Evolutionary conservation across 352 stramenopile species (phyloP).

Genomic region (Globisporangium nodosum): DNA sequence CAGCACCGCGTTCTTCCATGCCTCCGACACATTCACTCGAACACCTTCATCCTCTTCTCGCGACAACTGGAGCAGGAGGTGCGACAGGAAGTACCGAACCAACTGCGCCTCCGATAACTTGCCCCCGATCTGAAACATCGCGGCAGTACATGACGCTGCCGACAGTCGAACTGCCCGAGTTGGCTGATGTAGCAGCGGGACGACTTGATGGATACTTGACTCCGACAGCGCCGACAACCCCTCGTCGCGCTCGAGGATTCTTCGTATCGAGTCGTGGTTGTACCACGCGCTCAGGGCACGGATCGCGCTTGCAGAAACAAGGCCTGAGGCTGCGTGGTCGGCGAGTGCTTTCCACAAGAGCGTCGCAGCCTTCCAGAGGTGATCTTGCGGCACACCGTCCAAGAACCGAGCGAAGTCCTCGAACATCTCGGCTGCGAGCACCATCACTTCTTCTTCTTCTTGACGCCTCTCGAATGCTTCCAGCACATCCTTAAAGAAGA

Average conservation of each 20-base stretch:
- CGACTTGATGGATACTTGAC: conserved; percentile 25
- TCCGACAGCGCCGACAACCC: conserved; percentile 18
- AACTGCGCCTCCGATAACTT: conserved; percentile 1
- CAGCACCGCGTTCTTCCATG: conserved; percentile 37
- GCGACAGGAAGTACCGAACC: conserved; percentile 32
- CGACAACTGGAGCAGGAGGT: conserved; percentile 61
- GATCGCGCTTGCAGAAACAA: conserved; percentile 29
- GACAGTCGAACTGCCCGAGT: conserved; percentile 31
- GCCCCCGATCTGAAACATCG: conserved; percentile 24
- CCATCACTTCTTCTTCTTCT: conserved; percentile 64
- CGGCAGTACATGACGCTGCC: conserved; percentile 37
- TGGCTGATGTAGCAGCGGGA: conserved; percentile 63
- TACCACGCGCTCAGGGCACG: conserved; percentile 41
- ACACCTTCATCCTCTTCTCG: conserved; percentile 30
- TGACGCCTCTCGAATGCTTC: conserved; percentile 20
- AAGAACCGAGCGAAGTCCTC: conserved; percentile 35
- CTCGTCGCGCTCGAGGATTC: conserved; percentile 21
- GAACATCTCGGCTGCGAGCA: conserved; percentile 52
- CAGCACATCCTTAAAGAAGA: conserved; percentile 57
- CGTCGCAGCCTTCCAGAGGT: conserved; percentile 20
- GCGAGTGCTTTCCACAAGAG: conserved; percentile 40
- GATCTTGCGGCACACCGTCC: conserved; percentile 8
- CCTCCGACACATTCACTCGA: conserved; percentile 21
- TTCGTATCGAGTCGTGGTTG: conserved; percentile 15
- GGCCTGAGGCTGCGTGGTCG: conserved; percentile 17